Evolutionary conservation across 2,329 filamentous ascomycete species (phyloP).

Genomic region (Amauroascus verrucosus): DNA sequence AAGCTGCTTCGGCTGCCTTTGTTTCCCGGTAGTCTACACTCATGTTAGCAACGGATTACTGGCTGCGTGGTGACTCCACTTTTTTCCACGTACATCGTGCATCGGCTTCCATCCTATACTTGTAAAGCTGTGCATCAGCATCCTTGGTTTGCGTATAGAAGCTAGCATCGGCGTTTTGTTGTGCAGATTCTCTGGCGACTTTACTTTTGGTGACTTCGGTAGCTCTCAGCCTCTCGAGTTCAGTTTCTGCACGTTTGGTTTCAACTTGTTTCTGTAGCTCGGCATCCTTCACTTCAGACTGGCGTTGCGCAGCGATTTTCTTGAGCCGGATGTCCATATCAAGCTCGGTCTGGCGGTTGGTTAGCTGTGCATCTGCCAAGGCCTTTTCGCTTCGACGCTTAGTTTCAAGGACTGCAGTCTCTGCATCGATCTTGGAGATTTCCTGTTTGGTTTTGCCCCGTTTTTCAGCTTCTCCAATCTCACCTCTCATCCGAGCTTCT

Average conservation of each 20-base stretch:
- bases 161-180: constrained; percentile 40
- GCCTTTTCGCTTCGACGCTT: constrained; percentile 75
- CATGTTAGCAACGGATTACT: constrained; percentile 4
- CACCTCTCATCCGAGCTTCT: constrained; percentile 52
- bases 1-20: constrained; percentile 42
- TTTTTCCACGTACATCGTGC: constrained; percentile 24
- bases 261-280: constrained; percentile 72
- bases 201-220: constrained; percentile 66
- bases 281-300: constrained; percentile 65
- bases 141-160: constrained; percentile 43
- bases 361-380: constrained; percentile 63
- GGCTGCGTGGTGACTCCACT: background rate
- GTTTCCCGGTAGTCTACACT: constrained; percentile 22
- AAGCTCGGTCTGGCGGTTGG: constrained; percentile 61
- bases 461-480: constrained; percentile 57
- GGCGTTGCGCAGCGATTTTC: constrained; percentile 61
- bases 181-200: constrained; percentile 37
- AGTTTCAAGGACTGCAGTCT: constrained; percentile 75
- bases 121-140: constrained; percentile 43
- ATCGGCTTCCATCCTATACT: constrained; percentile 33
- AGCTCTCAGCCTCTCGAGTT: constrained; percentile 69
- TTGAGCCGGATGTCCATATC: constrained; percentile 65
- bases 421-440: constrained; percentile 77
- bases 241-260: constrained; percentile 64
- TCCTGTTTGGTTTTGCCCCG: constrained; percentile 73